Percentiles rank a stretch among this genome's conserved stretches.
These are phyloP conservation scores for Dothideomycetes sp. DNA, from an alignment of 2,329 filamentous ascomycete genomes.

Conservation along the genomic window DNA sequence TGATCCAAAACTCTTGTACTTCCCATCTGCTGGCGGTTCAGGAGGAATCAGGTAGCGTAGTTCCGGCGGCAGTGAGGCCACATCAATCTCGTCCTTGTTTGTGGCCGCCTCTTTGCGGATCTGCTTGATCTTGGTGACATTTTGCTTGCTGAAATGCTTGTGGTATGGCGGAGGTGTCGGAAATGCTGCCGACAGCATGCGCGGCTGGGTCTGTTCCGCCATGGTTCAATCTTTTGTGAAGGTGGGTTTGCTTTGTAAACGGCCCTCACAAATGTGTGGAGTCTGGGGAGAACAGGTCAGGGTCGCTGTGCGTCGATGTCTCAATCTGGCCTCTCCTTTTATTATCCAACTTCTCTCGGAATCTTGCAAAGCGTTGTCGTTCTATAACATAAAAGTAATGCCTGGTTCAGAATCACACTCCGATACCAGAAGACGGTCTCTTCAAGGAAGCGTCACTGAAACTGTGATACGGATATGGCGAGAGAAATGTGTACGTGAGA, in stretches of 20 bases:
- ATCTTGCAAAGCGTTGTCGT: no score
- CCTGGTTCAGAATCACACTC: conserved; percentile 16
- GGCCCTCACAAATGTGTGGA: no score
- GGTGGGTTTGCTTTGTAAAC: not conserved
- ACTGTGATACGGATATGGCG: conserved; percentile 14
- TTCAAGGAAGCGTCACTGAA: conserved; percentile 5
- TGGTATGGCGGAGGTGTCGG: conserved; percentile 86
- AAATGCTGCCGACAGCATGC: conserved; percentile 52
- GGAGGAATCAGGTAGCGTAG: conserved; percentile 75
- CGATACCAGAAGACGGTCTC: conserved; percentile 7
- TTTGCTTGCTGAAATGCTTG: conserved; percentile 73
- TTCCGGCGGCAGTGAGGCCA: conserved; percentile 55
- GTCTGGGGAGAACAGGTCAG: no score
- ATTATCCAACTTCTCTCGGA: no score
- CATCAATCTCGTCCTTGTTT: conserved; percentile 21
- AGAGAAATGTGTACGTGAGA: conserved; percentile 13
- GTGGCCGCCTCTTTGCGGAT: conserved; percentile 22
- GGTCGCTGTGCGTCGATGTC: no score
- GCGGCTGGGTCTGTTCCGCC: conserved; percentile 47
- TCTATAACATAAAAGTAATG: conserved; percentile 13
- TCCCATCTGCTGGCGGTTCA: conserved; percentile 58
- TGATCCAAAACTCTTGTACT: conserved; percentile 67
- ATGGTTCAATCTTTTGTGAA: no score
- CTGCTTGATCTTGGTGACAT: conserved; percentile 48
- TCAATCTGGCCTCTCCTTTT: no score